Evolutionary conservation across 208 protist genomes (phyloP).

Genomic region (Paratrypanosoma confusum): DNA sequence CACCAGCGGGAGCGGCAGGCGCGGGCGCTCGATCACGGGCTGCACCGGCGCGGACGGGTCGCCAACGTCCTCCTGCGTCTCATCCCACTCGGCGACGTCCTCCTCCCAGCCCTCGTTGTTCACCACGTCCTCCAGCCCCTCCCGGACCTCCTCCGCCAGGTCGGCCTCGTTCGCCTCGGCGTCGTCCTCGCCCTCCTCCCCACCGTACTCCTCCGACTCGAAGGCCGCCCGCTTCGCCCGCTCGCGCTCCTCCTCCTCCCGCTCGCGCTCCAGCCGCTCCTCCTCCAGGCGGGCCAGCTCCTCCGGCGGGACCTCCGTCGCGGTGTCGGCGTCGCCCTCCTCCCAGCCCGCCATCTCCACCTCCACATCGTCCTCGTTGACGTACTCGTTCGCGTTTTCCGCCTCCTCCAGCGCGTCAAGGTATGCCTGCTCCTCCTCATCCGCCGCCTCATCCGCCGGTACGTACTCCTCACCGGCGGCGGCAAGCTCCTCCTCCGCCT

Average conservation of each 20-base stretch:
- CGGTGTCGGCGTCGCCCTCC: too few relatives aligned
- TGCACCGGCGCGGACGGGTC: constrained; percentile 2
- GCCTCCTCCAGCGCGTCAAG: constrained; percentile 15
- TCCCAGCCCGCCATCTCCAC: constrained; percentile 6
- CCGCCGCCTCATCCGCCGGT: constrained; percentile 5
- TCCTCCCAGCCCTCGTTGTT: constrained; percentile 11
- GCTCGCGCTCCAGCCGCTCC: constrained; percentile 5
- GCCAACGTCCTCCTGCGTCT: constrained; percentile 1
- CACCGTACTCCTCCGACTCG: constrained; percentile 9
- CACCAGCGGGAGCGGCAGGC: constrained; percentile 14
- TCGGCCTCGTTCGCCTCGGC: constrained; percentile 10
- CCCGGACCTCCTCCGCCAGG: constrained; percentile 7
- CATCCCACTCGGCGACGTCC: neutral
- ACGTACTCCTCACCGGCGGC: constrained; percentile 21
- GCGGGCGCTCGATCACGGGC: constrained; percentile 3
- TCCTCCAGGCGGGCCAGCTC: constrained; percentile 1
- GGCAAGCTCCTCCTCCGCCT: constrained; percentile 21
- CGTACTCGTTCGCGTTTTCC: constrained; percentile 6
- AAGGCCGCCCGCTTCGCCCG: constrained; percentile 6
- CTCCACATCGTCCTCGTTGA: constrained; percentile 21
- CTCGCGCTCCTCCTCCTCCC: constrained; percentile 14
- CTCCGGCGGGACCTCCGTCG: constrained; percentile 1
- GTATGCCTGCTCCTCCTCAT: constrained; percentile 13
- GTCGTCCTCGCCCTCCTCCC: constrained; percentile 12
- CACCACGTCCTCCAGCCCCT: constrained; percentile 13